Base-by-base conservation (phyloP, 257 asterid genomes). In the Solanum pinnatisectum region DNA sequence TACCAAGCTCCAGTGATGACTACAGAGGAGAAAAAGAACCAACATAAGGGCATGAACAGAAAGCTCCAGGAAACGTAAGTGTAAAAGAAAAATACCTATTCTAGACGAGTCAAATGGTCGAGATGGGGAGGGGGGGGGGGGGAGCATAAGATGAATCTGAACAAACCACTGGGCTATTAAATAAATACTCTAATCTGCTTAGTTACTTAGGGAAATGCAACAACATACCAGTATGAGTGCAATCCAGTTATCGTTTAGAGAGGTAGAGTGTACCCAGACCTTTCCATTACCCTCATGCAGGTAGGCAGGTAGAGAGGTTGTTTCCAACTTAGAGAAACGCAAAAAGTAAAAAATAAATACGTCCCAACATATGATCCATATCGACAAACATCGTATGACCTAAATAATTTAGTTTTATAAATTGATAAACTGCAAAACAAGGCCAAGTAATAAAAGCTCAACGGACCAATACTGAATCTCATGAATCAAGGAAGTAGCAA, bases 1-100 rank as follows among this genome's bases (percentile, higher is more conserved):
- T 89, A 92, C 93, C 98, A 97, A 93, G 94, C 99, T 97, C 99
- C 99, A 97, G 90, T 97, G 99, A 40, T 23, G 90, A 84, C 99
- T 97, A 94, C 87, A 89, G 40, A 79, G 68, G 86, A 40, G 83
- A 86, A 87, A 27, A 87, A 36, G 81, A 86, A 86, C 84, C 88
- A 89, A 89, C 81, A 59, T 16, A 78, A 65, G 87, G 87, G 85
- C 88, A 91, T 70, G 65, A 87, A 59, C 56, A 83, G 85, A 42
- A 76, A 89, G 90, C 82, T 79, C 72, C 39, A 20, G 39, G 36
- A 78, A 79, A 79, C 84, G 2, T 81, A 87, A 68, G 88, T 82
- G 60, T 22, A 71, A 83, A 87, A 67, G 72, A 52, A 67, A 84
- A 79, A 79, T 78, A 79, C 15, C 39, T 79, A 79, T 44, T n/a